Conservation (phyloP, 306 rosid genomes). For the Malus fusca region DNA sequence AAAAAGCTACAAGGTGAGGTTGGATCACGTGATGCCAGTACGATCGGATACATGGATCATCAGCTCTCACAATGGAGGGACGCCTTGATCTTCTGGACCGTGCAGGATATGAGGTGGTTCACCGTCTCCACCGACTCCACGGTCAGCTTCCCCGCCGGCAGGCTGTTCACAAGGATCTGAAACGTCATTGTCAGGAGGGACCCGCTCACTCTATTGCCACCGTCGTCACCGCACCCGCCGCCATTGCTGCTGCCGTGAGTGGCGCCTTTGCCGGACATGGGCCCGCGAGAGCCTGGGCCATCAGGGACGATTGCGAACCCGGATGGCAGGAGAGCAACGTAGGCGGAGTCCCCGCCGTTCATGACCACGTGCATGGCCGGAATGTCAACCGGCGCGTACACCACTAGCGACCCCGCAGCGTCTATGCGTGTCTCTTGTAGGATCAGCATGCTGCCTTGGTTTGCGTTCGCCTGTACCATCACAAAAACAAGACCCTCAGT, state of each 20-base stretch:
- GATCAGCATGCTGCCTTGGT: constrained; percentile 91
- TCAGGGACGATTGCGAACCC: constrained; percentile 89
- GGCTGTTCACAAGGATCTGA: constrained; percentile 86
- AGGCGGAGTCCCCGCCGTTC: constrained; percentile 96
- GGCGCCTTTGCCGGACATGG: background rate
- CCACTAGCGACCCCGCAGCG: constrained; percentile 82
- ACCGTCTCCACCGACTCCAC: constrained; percentile 97
- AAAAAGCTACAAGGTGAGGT: background rate
- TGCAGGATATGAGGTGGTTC: constrained; percentile 82
- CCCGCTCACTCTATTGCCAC: constrained; percentile 37
- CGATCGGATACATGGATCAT: background rate
- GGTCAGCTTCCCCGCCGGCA: constrained; percentile 85
- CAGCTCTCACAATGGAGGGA: constrained; percentile 75
- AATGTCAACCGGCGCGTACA: constrained; percentile 94
- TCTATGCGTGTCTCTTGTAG: constrained; percentile 89
- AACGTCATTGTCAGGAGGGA: constrained; percentile 89
- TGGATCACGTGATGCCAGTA: constrained; percentile 4
- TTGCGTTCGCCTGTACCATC: constrained; percentile 55
- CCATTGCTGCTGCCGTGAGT: constrained; percentile 6
- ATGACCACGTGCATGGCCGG: constrained; percentile 98
- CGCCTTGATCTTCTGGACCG: constrained; percentile 86
- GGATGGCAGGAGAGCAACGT: constrained; percentile 77
- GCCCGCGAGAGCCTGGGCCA: constrained; percentile 55
- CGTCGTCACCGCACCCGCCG: constrained; percentile 10
- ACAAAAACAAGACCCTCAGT: background rate